Conservation (phyloP, 345 rosid species). For the Salix brachista region DNA sequence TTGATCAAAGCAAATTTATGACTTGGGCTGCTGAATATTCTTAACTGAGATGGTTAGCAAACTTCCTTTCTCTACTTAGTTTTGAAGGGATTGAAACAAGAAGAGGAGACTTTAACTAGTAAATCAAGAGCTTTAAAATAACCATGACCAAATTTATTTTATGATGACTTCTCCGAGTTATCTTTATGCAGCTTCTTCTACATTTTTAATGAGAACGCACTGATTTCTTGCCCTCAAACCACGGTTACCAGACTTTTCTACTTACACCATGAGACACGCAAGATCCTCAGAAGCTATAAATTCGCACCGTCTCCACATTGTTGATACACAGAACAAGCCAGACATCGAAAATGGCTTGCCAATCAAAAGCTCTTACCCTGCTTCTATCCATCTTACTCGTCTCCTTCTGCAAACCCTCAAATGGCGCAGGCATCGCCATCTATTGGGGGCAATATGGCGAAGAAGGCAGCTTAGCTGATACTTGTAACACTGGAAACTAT, state of each 20-base stretch:
- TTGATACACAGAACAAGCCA: not conserved
- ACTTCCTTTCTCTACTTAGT: not conserved
- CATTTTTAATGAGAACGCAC: not conserved
- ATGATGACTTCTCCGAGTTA: too few relatives aligned
- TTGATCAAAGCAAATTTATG: not conserved
- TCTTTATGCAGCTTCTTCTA: not conserved
- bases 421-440: slow-evolving; percentile 15
- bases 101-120: too few relatives aligned
- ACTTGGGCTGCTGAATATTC: not conserved
- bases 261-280: not conserved
- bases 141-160: too few relatives aligned
- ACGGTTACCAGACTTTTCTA: not conserved
- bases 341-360: not conserved
- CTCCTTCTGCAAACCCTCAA: not conserved
- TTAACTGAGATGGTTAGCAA: not conserved
- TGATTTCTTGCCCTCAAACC: not conserved
- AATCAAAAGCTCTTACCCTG: not conserved
- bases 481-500: slow-evolving; percentile 12
- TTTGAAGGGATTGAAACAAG: not conserved
- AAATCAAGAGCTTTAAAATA: too few relatives aligned
- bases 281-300: not conserved
- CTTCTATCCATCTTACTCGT: not conserved
- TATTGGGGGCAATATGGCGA: slow-evolving; percentile 16
- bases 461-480: slow-evolving; percentile 17
- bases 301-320: not conserved